These are phyloP conservation scores for Scheffersomyces spartinae DNA, from an alignment of 805 yeast genomes.

Conservation along the genomic window DNA sequence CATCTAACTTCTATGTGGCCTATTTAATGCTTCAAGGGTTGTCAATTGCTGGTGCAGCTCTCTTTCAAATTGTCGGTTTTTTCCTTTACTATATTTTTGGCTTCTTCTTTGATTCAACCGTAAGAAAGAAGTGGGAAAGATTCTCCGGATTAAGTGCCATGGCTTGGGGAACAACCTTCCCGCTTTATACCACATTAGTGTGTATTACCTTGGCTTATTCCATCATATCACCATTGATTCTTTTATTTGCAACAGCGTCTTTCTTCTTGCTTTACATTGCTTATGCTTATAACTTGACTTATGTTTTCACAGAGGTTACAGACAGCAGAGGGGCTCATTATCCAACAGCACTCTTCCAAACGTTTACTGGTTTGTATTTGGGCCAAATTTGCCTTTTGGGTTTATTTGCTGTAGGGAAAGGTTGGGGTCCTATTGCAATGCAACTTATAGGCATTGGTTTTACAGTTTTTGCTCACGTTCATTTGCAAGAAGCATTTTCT, in stretches of 20 bases:
- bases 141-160: constrained; percentile 41
- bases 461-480: constrained; percentile 60
- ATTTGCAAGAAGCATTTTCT: constrained; percentile 56
- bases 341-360: constrained; percentile 82
- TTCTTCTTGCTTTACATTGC: constrained; percentile 68
- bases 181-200: constrained; percentile 62
- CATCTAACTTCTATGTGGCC: constrained; percentile 64
- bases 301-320: constrained; percentile 53
- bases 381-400: constrained; percentile 85
- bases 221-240: constrained; percentile 72
- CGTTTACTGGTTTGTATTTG: constrained; percentile 76
- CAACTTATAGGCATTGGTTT: constrained; percentile 53
- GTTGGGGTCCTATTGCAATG: constrained; percentile 88
- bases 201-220: constrained; percentile 59
- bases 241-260: constrained; percentile 61
- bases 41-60: constrained; percentile 50
- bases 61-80: constrained; percentile 51
- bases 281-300: constrained; percentile 65
- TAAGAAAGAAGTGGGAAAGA: constrained; percentile 56
- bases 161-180: constrained; percentile 70
- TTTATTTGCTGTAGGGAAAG: constrained; percentile 77
- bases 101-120: constrained; percentile 44
- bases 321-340: constrained; percentile 77
- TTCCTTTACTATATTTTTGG: constrained; percentile 52
- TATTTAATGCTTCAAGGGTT: constrained; percentile 62